These are phyloP conservation scores for Articulospora tetracladia DNA, from an alignment of 495 filamentous ascomycete genomes.

Conservation along the genomic window DNA sequence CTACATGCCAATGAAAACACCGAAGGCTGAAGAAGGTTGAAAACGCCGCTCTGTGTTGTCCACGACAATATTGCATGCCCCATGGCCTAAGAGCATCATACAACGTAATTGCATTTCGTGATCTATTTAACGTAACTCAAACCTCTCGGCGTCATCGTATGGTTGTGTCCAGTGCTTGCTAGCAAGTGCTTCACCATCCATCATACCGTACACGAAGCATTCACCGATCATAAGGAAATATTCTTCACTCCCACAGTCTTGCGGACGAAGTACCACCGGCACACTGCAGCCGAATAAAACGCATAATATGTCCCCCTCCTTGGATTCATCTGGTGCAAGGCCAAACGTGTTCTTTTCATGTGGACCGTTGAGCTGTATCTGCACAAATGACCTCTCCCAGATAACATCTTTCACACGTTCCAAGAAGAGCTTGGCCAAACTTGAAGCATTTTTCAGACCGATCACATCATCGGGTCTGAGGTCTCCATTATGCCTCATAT, in stretches of 20 bases:
- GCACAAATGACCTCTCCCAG: conserved; percentile 29
- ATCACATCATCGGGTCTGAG: conserved; percentile 8
- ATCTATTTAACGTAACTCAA: too few species aligned
- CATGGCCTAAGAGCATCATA: too few species aligned
- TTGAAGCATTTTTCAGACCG: background rate
- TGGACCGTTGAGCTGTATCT: background rate
- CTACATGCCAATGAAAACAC: too few species aligned
- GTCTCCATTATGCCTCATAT: conserved; percentile 10
- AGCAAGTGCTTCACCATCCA: conserved; percentile 24
- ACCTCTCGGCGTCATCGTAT: conserved; percentile 7
- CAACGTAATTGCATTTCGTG: too few species aligned
- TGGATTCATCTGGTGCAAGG: conserved; percentile 17
- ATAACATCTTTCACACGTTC: conserved; percentile 26
- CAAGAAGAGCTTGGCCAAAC: conserved; percentile 22
- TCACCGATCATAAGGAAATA: conserved; percentile 25
- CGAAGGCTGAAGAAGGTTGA: too few species aligned
- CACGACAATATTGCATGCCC: too few species aligned
- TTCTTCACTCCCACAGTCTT: conserved; percentile 4
- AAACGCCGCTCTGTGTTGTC: too few species aligned
- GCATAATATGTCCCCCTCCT: conserved; percentile 31
- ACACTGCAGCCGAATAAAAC: conserved; percentile 42
- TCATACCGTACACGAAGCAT: conserved; percentile 28
- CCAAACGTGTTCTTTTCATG: conserved; percentile 14
- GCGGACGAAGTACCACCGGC: conserved; percentile 34
- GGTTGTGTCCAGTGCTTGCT: background rate